These are phyloP conservation scores for Agastache rugosa DNA, from an alignment of 257 asterid species.

Conservation along the genomic window DNA sequence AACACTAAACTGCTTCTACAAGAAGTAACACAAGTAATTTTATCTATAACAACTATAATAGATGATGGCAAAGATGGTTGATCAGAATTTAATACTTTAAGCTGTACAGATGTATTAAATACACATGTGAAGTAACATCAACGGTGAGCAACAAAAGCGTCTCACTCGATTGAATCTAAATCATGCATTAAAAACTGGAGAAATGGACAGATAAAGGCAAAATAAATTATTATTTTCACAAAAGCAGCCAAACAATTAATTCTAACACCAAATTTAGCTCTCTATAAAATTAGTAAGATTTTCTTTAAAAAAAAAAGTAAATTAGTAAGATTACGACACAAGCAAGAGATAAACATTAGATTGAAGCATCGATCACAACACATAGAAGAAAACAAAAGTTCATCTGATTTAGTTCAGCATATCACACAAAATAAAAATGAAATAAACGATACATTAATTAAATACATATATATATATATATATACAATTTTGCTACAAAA, in stretches of 20 bases:
- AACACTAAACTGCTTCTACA: neutral
- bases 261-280: slow-evolving; percentile 12
- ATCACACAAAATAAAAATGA: slow-evolving; percentile 12
- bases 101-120: slow-evolving; percentile 26
- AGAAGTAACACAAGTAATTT: neutral
- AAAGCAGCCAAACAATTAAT: slow-evolving; percentile 31
- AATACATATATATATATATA: neutral
- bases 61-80: slow-evolving; percentile 27
- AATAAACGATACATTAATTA: neutral
- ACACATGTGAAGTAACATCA: slow-evolving; percentile 40
- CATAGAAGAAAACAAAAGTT: neutral
- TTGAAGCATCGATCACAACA: neutral
- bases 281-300: slow-evolving; percentile 2
- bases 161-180: slow-evolving; percentile 32
- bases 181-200: slow-evolving; percentile 37
- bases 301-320: too few species aligned
- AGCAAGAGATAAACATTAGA: neutral
- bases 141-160: slow-evolving; percentile 33
- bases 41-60: slow-evolving; percentile 19
- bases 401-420: neutral
- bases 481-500: neutral
- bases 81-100: slow-evolving; percentile 24
- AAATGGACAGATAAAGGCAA: neutral
- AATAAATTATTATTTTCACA: slow-evolving; percentile 22
- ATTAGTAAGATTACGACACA: neutral